These are phyloP conservation scores for Phialophora macrospora DNA, from an alignment of 2,329 filamentous ascomycete species.

Conservation along the genomic window DNA sequence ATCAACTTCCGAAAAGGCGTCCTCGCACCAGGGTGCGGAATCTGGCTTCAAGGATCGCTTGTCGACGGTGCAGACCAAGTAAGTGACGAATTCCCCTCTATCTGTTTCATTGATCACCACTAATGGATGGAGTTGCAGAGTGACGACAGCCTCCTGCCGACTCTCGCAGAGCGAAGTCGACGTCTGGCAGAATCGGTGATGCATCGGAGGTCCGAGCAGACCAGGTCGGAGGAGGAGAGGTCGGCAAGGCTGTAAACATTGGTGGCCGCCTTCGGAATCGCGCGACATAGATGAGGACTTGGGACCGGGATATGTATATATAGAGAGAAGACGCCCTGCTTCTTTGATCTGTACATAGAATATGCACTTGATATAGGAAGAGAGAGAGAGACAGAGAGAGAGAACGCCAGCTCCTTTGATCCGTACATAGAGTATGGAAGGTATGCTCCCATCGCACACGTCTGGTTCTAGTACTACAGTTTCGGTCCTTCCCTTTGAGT, in stretches of 20 bases:
- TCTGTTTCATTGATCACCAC: background rate
- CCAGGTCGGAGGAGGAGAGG: background rate
- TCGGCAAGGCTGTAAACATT: background rate
- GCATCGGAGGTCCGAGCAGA: background rate
- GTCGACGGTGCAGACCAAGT: conserved; percentile 6
- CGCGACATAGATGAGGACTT: background rate
- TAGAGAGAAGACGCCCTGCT: background rate
- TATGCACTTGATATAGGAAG: no score
- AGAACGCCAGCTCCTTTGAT: background rate
- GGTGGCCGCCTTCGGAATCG: background rate
- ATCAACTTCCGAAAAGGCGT: conserved; percentile 27
- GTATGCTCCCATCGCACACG: background rate
- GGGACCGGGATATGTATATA: background rate
- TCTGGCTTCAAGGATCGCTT: conserved; percentile 32
- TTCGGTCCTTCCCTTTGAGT: conserved; percentile 18
- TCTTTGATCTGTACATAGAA: background rate
- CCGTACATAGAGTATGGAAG: background rate
- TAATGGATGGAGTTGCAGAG: background rate
- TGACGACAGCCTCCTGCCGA: background rate
- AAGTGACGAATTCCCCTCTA: background rate
- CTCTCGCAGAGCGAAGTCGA: background rate
- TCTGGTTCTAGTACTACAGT: background rate
- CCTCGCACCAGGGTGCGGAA: conserved; percentile 17
- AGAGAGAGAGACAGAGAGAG: no score
- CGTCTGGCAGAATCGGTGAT: background rate